Evolutionary conservation across 169 alveolate genomes (phyloP).

Genomic region (Plasmodium sp.): DNA sequence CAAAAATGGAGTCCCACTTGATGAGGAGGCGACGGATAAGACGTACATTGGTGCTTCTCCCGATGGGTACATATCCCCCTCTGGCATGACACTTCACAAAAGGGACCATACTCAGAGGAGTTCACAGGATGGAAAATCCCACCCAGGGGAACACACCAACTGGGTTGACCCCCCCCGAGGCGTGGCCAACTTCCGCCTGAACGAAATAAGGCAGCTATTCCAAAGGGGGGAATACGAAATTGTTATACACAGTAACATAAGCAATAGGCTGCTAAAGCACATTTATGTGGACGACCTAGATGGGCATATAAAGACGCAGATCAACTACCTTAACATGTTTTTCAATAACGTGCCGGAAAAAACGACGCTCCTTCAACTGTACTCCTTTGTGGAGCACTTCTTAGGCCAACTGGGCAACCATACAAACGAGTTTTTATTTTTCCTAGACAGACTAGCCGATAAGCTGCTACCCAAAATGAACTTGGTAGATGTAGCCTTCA

Average conservation of each 20-base stretch:
- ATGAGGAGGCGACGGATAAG: neutral
- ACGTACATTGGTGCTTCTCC: neutral
- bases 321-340: constrained; percentile 56
- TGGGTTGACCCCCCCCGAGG: neutral
- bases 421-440: constrained; percentile 47
- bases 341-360: constrained; percentile 12
- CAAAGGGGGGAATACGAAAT: constrained; percentile 18
- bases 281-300: constrained; percentile 40
- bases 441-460: constrained; percentile 47
- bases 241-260: constrained; percentile 43
- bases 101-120: neutral
- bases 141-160: neutral
- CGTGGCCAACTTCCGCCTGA: neutral
- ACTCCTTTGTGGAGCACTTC: constrained; percentile 23
- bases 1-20: neutral
- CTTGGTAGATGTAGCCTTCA: constrained; percentile 26
- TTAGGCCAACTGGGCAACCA: neutral
- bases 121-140: neutral
- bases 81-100: neutral
- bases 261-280: constrained; percentile 40
- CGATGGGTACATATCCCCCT: neutral
- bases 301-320: neutral
- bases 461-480: constrained; percentile 20
- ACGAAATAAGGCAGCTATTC: neutral
- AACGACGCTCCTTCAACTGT: neutral